These are phyloP conservation scores for Cryptomeria japonica DNA, from an alignment of 75 land plant species.

Conservation along the genomic window DNA sequence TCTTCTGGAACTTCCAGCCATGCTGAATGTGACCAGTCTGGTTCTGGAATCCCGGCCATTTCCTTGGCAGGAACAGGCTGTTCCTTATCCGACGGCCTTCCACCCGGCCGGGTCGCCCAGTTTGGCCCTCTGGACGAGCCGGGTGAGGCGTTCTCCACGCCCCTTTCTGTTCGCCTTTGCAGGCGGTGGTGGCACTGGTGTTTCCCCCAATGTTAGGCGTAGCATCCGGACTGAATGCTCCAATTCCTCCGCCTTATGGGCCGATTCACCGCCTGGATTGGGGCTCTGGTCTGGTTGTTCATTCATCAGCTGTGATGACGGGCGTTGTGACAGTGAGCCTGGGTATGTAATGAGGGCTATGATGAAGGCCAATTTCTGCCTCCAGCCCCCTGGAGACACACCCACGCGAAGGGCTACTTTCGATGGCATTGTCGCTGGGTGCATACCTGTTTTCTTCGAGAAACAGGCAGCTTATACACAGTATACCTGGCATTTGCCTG, in stretches of 20 bases:
- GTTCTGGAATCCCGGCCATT: conserved; percentile 44
- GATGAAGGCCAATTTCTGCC: conserved; percentile 63
- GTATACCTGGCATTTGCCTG: conserved; percentile 69
- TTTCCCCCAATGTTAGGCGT: conserved; percentile 41
- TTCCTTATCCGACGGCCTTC: conserved; percentile 74
- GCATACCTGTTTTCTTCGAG: conserved; percentile 88
- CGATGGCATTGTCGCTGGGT: conserved; percentile 73
- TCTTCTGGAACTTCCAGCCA: conserved; percentile 44
- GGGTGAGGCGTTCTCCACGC: conserved; percentile 43
- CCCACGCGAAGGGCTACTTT: conserved; percentile 71
- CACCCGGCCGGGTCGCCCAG: conserved; percentile 41
- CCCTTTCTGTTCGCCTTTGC: conserved; percentile 54
- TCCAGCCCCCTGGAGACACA: conserved; percentile 89
- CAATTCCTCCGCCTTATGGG: not conserved
- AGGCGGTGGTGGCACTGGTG: conserved; percentile 40
- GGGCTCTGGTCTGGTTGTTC: conserved; percentile 22
- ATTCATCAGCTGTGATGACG: conserved; percentile 52
- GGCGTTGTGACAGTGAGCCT: conserved; percentile 60
- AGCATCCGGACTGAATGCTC: conserved; percentile 47
- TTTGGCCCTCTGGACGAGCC: conserved; percentile 37
- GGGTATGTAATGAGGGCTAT: conserved; percentile 45
- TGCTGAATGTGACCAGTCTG: conserved; percentile 56
- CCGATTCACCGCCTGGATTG: not conserved
- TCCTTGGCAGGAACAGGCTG: conserved; percentile 55
- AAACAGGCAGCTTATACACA: conserved; percentile 54